Evolutionary conservation across 768 basidiomycete genomes (phyloP).

Genomic region (Termitomyces sp.): DNA sequence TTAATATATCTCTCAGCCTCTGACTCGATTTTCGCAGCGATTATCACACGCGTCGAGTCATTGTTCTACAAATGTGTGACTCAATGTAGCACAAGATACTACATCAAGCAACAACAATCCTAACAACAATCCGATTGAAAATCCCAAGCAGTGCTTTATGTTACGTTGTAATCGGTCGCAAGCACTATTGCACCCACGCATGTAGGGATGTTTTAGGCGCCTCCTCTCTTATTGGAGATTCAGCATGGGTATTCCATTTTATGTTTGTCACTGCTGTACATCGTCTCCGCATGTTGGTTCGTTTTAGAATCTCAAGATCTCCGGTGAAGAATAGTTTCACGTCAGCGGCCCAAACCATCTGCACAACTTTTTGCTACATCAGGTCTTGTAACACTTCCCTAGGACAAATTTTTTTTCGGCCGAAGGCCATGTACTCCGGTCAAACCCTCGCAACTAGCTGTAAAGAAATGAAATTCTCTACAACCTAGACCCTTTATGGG

Average conservation of each 20-base stretch:
- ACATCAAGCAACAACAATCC: conserved; percentile 5
- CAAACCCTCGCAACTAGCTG: background rate
- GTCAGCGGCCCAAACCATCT: conserved; percentile 11
- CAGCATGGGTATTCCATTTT: background rate
- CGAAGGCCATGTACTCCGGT: background rate
- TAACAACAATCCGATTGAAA: background rate
- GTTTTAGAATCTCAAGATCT: conserved; percentile 5
- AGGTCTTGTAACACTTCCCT: conserved; percentile 2
- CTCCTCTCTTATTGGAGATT: background rate
- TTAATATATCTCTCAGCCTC: background rate
- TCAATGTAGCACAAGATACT: background rate
- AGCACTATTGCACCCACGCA: background rate
- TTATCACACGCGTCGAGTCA: conserved; percentile 11
- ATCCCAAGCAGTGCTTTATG: background rate
- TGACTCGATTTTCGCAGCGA: conserved; percentile 12
- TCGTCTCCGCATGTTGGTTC: conserved; percentile 1
- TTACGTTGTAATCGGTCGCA: conserved; percentile 1
- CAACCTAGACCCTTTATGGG: background rate
- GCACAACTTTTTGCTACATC: conserved; percentile 6
- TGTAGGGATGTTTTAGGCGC: background rate
- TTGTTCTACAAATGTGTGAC: conserved; percentile 10
- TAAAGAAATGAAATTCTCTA: conserved; percentile 8
- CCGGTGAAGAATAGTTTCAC: conserved; percentile 5
- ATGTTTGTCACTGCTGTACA: conserved; percentile 1
- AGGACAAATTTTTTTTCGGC: conserved; percentile 17